Percentiles rank a stretch among this genome's conserved stretches.
phyloP scores from a whole-genome alignment of 495 filamentous ascomycete genomes.

The Hypoxylon subgilvum region DNA sequence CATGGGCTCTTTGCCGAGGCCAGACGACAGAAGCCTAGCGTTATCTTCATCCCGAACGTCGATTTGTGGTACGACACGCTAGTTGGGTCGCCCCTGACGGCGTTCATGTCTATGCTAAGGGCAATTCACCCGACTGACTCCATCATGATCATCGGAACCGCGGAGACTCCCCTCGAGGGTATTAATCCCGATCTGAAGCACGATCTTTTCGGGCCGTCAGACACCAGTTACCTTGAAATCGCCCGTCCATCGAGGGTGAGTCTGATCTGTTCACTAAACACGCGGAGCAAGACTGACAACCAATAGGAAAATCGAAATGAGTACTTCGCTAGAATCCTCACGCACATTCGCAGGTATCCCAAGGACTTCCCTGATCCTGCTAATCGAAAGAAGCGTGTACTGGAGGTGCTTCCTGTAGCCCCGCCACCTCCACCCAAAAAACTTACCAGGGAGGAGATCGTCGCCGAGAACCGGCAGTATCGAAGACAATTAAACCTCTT shows the following conservation, averaged over 20 bases:
- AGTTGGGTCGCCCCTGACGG: conserved; percentile 65
- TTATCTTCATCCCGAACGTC: conserved; percentile 91
- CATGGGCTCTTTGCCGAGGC: conserved; percentile 91
- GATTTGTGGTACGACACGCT: conserved; percentile 76
- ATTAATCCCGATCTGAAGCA: conserved; percentile 63
- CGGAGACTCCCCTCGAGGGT: conserved; percentile 66
- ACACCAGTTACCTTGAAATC: conserved; percentile 74
- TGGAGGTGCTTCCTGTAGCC: conserved; percentile 77
- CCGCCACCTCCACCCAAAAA: conserved; percentile 68
- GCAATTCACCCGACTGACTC: conserved; percentile 86
- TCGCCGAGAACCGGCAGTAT: conserved; percentile 80
- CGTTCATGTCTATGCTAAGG: conserved; percentile 77
- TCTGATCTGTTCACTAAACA: neutral
- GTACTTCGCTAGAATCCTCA: conserved; percentile 75
- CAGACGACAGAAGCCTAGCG: conserved; percentile 90
- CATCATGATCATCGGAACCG: conserved; percentile 80
- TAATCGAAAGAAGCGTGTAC: conserved; percentile 81
- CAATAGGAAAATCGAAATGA: conserved; percentile 65
- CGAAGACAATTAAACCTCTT: conserved; percentile 78
- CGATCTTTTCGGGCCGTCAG: conserved; percentile 84
- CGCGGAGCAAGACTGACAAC: conserved; percentile 39
- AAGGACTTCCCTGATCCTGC: conserved; percentile 83
- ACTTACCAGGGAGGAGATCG: conserved; percentile 76
- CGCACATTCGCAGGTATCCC: conserved; percentile 77
- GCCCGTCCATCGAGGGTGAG: conserved; percentile 65